A percentile compares a stretch with the other conserved stretches of the same genome.
Evolutionary conservation across 768 basidiomycete genomes (phyloP).

Genomic region (Russula ochroleuca): DNA sequence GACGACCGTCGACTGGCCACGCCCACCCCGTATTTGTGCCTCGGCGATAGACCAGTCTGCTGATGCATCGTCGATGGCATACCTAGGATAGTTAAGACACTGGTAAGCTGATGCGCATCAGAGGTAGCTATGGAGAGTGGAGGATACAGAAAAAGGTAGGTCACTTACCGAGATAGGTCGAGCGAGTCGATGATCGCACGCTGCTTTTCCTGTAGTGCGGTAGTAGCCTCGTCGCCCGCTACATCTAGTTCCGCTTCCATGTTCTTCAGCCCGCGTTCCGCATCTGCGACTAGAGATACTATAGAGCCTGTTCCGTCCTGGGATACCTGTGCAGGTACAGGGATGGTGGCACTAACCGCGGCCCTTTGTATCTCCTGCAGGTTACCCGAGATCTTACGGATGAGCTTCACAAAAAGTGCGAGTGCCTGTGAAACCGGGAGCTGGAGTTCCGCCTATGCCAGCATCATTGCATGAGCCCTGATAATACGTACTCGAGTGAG

Average conservation of each 20-base stretch:
- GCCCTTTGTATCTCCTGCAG: constrained; percentile 76
- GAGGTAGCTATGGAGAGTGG: background rate
- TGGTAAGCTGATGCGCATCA: constrained; percentile 17
- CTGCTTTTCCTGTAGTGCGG: constrained; percentile 60
- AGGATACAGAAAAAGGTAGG: constrained; percentile 1
- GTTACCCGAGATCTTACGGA: constrained; percentile 76
- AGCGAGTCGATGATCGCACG: constrained; percentile 83
- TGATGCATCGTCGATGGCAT: constrained; percentile 64
- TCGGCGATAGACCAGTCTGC: constrained; percentile 77
- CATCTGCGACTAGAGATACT: constrained; percentile 14
- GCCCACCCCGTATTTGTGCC: constrained; percentile 52
- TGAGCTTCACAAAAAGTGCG: constrained; percentile 85
- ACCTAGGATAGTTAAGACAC: constrained; percentile 41
- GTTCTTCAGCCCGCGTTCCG: constrained; percentile 32
- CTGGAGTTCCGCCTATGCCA: constrained; percentile 62
- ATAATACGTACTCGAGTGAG: background rate
- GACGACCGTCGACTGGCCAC: constrained; percentile 62
- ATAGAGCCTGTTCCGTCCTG: constrained; percentile 4
- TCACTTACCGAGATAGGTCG: constrained; percentile 79
- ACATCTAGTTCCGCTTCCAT: constrained; percentile 41
- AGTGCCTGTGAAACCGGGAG: constrained; percentile 83
- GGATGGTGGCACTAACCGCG: constrained; percentile 63
- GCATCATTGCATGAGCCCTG: background rate
- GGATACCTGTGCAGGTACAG: constrained; percentile 32
- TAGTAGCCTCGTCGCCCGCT: constrained; percentile 66